Evolutionary conservation across 176 grass and related monocot genomes (phyloP).

Genomic region (Otatea glauca): DNA sequence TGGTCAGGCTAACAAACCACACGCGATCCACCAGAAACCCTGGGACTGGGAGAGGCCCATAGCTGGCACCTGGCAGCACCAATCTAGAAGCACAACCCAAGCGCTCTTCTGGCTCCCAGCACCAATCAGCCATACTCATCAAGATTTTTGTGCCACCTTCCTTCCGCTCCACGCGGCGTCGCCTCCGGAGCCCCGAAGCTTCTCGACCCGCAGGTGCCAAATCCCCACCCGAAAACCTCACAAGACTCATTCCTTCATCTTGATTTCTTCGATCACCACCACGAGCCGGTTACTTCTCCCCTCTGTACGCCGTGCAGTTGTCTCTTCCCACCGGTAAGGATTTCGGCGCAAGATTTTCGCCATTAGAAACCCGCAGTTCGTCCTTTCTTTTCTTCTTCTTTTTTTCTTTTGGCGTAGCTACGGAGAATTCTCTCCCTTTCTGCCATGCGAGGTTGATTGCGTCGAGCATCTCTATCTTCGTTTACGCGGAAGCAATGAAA

Average conservation of each 20-base stretch:
- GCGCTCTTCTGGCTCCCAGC: too few species aligned
- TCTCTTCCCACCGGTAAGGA: background rate
- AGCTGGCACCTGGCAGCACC: too few species aligned
- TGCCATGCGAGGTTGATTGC: background rate
- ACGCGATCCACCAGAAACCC: too few species aligned
- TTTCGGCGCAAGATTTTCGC: background rate
- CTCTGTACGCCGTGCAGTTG: background rate
- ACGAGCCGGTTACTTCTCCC: background rate
- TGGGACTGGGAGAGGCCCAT: too few species aligned
- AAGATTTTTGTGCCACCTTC: too few species aligned
- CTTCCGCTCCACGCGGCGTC: constrained; percentile 34
- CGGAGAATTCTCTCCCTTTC: too few species aligned
- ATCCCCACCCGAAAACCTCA: background rate
- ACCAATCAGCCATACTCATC: too few species aligned
- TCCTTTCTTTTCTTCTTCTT: background rate
- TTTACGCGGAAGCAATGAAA: background rate
- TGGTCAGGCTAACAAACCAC: too few species aligned
- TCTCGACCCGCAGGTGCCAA: constrained; percentile 38
- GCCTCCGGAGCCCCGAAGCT: constrained; percentile 35
- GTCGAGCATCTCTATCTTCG: background rate
- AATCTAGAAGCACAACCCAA: too few species aligned
- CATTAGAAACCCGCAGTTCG: background rate
- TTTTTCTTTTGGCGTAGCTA: background rate
- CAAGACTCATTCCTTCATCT: background rate
- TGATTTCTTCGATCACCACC: background rate